Evolutionary conservation across 169 alveolate genomes (phyloP), one percentile per base, ranked within the genome.

Genomic region (Plasmodium billcollinsi): DNA sequence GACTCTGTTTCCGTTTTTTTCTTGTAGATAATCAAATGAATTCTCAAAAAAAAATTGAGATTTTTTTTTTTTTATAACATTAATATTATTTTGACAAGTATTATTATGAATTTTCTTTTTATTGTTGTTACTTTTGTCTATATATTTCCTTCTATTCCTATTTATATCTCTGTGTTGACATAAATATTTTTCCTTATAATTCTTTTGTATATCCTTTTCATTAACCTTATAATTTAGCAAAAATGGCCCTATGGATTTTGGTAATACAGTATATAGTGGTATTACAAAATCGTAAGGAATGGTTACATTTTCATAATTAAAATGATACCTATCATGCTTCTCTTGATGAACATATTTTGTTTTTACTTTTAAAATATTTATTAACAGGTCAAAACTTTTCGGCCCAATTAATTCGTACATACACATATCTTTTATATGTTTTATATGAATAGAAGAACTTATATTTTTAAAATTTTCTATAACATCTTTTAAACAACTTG

Each of bases 381-480:
- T 12, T 21, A 80, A 49, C 18, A 80, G 15, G 6, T 70, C 63
- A 59, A 80, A 59, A 71, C 90, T 80, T 15, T 33, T 54, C 1
- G 90, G 90, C 0, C 90, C 90, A 15, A 80, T 80, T 56, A 80
- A 33, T 47, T 80, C 90, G 29, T 80, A 80, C 90, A 80, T 80
- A 47, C 90, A 80, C n/a, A 80, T 80, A 67, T 80, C 45, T 61
- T 66, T 80, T 59, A 80, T 62, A 59, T 80, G 90, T 80, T 67
- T 80, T 67, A 80, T 43, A 67, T 24, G n/a, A 3, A 80, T 49
- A 29, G 15, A n/a, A 26, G 73, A 15, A 47, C 39, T 43, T 18
- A 80, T 11, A 9, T 29, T 80, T 56, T 66, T 39, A 20, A 80
- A 54, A 1, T 24, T 62, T 12, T 80, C 39, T 26, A 69, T 80